Base-by-base conservation (phyloP, 2,329 filamentous ascomycete genomes). In the Aspergillus sp. region DNA sequence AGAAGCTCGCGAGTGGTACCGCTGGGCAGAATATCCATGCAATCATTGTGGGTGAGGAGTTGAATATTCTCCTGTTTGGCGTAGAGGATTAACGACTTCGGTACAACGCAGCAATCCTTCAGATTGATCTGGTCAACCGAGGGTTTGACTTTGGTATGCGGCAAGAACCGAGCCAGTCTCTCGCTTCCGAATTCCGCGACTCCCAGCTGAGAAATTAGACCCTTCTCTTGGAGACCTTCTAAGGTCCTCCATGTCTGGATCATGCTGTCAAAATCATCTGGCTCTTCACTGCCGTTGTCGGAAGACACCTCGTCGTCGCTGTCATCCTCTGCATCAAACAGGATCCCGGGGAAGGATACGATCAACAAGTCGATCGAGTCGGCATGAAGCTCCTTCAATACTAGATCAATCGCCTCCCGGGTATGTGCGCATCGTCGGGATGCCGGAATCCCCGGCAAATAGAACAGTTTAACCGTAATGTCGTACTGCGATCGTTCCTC, bases 121-220 rank as follows among this genome's bases (percentile, higher is more conserved):
- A 96, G 86, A 73, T 98, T 98, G 82, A 99, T 96, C 82, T 99
- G 95, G 76, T 98, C 88, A 46, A 98, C 94, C 20, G 86, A 85
- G 0, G 95, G 95, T 66, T 85, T 85, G 61, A 96, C 81, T 46
- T 81, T 82, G 22, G 91, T 89, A 62, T 86, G 82, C 47, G 86
- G 82, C 26, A 98, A 80, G 69, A 99, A 93, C 14, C 85, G 86
- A n/a, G 84, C 78, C 42, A 99, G 81, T 69, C 95, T 89, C 67
- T 92, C 87, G 67, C 87, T 91, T 57, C 94, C 93, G 73, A 97
- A 98, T 76, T 99, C 95, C 53, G 95, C 87, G 26, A 98, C 85
- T 1, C 95, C 95, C 10, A 99, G 83, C 66, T 87, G 87, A 65
- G 84, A 82, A 42, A 95, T 91, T 53, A 87, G 79, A 1, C 92